Base-by-base conservation (phyloP, 768 basidiomycete species). In the Rhizopogon sp. region DNA sequence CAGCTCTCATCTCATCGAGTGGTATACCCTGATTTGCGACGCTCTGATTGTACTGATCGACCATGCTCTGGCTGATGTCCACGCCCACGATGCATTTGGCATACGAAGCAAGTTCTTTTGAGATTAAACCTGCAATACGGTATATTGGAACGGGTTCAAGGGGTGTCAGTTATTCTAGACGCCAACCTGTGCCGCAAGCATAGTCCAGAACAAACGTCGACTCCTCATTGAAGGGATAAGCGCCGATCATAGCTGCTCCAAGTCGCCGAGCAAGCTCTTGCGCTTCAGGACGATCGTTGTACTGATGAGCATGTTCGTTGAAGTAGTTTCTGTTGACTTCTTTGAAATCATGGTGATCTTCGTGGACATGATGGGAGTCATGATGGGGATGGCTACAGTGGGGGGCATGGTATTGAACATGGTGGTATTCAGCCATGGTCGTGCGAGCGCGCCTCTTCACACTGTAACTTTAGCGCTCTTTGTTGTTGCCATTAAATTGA, bases 41-140 rank as follows among this genome's bases (percentile, higher is more conserved):
- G 20, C 75, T 72, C 50, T 69, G 62, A 67, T 88, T 89, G 73
- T 81, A 92, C 14, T 74, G 68, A 53, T 88, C 82, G 8, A 91
- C 85, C 74, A 84, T 80, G 1, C 70, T 78, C 58, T 84, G 82
- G 69, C 84, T 89, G 63, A 90, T 86, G 63, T 92, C 90, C 14
- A 88, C 82, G 9, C 88, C 90, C 14, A 90, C 69, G 57, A 91
- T 78, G 31, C 74, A 74, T 64, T 82, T 85, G 44, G 79, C 78
- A 59, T 86, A 72, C 1, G 82, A 74, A 0, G 80, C 81, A 22
- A 91, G 75, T 42, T 79, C 76, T 58, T 81, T 76, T 2, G 88
- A 84, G 14, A 89, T 66, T 20, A 82, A 66, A 14, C 90, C 90
- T 90, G 40, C 1, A 20, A 17, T 11, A 39, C 4, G 22, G 31